Base-by-base conservation (phyloP, 1,284 basidiomycete genomes). In the Austropuccinia psidii region DNA sequence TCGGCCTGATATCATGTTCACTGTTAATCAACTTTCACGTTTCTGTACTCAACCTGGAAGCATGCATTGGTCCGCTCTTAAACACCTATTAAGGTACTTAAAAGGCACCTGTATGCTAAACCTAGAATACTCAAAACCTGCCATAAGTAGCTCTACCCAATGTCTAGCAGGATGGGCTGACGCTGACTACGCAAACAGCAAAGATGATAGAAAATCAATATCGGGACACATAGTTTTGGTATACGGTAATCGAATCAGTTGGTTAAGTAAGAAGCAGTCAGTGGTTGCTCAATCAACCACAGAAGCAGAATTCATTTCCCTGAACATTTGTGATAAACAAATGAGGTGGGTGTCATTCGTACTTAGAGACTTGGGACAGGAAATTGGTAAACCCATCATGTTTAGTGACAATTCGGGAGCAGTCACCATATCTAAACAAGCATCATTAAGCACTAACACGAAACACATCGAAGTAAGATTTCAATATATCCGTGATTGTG, bases 191-290 rank as follows among this genome's bases (percentile, higher is more conserved):
- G 60, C 41, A 13, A 62, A 39, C 15, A 39, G 35, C 2, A 29
- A 7, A 17, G 2, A 2, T 5, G 27, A 62, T 19, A 62, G 47
- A 35, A 62, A 45, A 19, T 62, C 60, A 29, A 62, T 43, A 8
- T 39, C 60, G 1, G 60, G 60, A 15, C 47, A 6, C 47, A 37
- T 37, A n/a, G 7, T 35, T 13, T 11, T 37, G 24, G 35, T 35
- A 29, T 19, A 43, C 4, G 66, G 68, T 0, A 49, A 57, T 35
- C n/a, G 45, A 5, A 49, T 70, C 3, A 58, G 67, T 29, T 70
- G 67, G 67, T 27, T 21, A 15, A 37, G 54, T 8, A 49, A 60
- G 37, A 70, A 70, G 24, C 68, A 68, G 33, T 17, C 52, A 15
- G 24, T 43, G 1, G 66, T 68, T 19, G 31, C 52, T 33, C 5